Evolutionary conservation across 352 stramenopile genomes (phyloP), one percentile per base, ranked within the genome.

Genomic region (Pythium graminicola): DNA sequence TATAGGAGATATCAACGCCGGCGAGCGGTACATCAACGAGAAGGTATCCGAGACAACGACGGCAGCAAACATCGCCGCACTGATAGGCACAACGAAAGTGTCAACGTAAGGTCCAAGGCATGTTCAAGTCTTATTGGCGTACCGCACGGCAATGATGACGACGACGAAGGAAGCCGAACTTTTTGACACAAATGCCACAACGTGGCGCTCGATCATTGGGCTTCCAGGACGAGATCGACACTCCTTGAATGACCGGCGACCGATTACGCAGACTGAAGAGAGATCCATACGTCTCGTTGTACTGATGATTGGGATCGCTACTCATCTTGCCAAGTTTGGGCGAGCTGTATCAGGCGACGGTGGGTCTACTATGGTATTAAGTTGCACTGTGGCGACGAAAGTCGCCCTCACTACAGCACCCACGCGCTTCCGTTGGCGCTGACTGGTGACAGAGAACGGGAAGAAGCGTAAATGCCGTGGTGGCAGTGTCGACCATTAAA

Each of bases 31-130:
- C 72, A 48, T 86, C 70, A 10, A 89, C 78, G 33, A 89, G 65
- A 48, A 74, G 77, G 52, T 84, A 87, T 4, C 70, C 76, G 10
- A 89, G 64, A 54, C 76, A 89, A 9, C 73, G 65, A 45, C 73
- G 61, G 48, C 76, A 89, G 50, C 72, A 89, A 50, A 89, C 64
- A 32, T 89, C 78, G 14, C 76, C 78, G 50, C 76, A 87, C 78
- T 89, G 17, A 7, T 9, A 27, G 31, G 17, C 7, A 17, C 43
- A 26, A 6, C 7, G 3, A 31, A 8, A 1, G 23, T 2, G 24
- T 56, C 23, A 40, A 26, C 27, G 29, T 14, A 39, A 11, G 29
- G 52, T 44, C 50, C 47, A 4, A 22, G 45, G 13, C 2, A 4
- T 20, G 8, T n/a, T 44, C 10, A 57, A 14, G 20, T 19, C 16